Percentiles rank a stretch among this genome's conserved stretches.
These are phyloP conservation scores for Kalmusia sp. DNA, from an alignment of 2,329 filamentous ascomycete genomes.

Conservation along the genomic window DNA sequence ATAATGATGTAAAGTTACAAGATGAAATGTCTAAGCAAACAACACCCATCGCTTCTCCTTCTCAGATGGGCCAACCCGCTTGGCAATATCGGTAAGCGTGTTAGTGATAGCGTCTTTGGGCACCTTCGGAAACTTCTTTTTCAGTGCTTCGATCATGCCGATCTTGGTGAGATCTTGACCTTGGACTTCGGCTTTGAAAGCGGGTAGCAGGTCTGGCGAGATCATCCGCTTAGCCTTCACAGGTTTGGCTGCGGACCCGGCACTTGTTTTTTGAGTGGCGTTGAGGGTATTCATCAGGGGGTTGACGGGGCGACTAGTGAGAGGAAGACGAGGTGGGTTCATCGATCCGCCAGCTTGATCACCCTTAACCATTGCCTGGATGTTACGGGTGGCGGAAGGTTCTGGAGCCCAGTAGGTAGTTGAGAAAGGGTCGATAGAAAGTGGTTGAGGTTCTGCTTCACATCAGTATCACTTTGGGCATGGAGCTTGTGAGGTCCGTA, in stretches of 20 bases:
- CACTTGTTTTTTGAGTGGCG: constrained; percentile 18
- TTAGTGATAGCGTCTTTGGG: constrained; percentile 74
- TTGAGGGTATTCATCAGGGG: constrained; percentile 42
- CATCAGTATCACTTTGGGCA: constrained; percentile 17
- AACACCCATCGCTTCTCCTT: constrained; percentile 70
- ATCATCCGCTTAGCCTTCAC: constrained; percentile 57
- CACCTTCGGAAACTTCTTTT: constrained; percentile 75
- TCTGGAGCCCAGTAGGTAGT: constrained; percentile 74
- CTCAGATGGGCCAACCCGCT: constrained; percentile 66
- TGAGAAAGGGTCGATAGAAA: constrained; percentile 85
- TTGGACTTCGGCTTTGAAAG: constrained; percentile 74
- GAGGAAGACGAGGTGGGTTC: constrained; percentile 51
- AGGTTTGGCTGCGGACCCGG: constrained; percentile 34
- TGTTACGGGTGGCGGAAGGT: constrained; percentile 19
- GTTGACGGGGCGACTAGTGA: constrained; percentile 48
- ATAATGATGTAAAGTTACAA: background rate
- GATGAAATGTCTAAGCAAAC: constrained; percentile 19
- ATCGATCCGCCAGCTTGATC: constrained; percentile 32
- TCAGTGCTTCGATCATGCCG: constrained; percentile 76
- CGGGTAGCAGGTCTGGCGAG: constrained; percentile 65
- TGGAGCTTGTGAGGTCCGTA: constrained; percentile 49
- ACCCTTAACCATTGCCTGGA: constrained; percentile 22
- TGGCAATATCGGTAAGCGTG: constrained; percentile 71
- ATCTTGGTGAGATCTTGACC: constrained; percentile 76
- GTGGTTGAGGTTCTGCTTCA: constrained; percentile 49